These are phyloP conservation scores for Begonia masoniana DNA, from an alignment of 306 rosid genomes.

Conservation along the genomic window DNA sequence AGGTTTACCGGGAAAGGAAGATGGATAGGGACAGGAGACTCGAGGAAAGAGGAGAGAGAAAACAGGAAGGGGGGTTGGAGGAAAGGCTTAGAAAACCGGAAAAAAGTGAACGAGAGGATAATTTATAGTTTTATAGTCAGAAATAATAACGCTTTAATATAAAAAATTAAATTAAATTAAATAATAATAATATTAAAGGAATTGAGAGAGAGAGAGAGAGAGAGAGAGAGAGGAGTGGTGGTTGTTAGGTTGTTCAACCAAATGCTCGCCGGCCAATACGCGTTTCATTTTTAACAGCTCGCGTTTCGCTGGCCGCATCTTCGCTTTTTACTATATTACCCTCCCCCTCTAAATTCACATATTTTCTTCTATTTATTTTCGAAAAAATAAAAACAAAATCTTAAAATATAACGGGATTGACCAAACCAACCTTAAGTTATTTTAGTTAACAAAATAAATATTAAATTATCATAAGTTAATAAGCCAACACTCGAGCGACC, in stretches of 20 bases:
- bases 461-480: too few species aligned
- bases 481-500: too few species aligned
- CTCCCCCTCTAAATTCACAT: too few species aligned
- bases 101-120: conserved; percentile 36
- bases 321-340: too few species aligned
- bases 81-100: conserved; percentile 41
- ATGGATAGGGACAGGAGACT: too few species aligned
- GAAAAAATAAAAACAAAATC: too few species aligned
- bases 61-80: too few species aligned
- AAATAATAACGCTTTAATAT: conserved; percentile 32
- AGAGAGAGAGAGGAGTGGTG: conserved; percentile 25
- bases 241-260: conserved; percentile 99
- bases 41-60: too few species aligned
- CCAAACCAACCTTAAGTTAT: too few species aligned
- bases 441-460: too few species aligned
- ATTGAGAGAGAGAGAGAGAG: neutral
- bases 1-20: neutral
- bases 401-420: too few species aligned
- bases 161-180: neutral
- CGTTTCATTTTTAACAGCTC: conserved; percentile 25
- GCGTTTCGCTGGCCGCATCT: conserved; percentile 18
- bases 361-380: too few species aligned
- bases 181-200: neutral
- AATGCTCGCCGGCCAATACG: conserved; percentile 83
- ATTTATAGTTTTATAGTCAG: conserved; percentile 50